Base-by-base conservation (phyloP, 805 yeast species). In the Pichia insulana region DNA sequence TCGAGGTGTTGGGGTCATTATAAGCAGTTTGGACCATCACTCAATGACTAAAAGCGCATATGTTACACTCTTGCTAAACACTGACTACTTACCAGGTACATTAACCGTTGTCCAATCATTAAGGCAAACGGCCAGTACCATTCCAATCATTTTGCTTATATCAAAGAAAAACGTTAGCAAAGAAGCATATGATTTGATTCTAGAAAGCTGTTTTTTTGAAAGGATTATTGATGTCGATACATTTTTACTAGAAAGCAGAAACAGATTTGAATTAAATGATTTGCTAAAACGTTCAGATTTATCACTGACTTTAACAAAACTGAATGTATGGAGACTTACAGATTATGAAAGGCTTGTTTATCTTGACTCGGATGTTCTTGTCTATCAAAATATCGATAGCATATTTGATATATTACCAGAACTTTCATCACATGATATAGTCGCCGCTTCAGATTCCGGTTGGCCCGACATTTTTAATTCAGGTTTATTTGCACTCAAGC, bases 391-490 rank as follows among this genome's bases (percentile, higher is more conserved):
- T 10, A 42, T 67, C 2, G 65, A 62, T 43, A 41, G 46, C 12
- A 39, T 64, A 16, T 58, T 64, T 41, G 44, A 43, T 4, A 12
- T n/a, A 53, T 57, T 19, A 48, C 19, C 33, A 48, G 53, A 12
- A 34, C 46, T 38, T 36, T 49, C 31, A 7, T 28, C 25, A n/a
- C 35, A 41, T 52, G 59, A 52, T 9, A 59, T 73, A 3, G 48
- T 65, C 31, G 89, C 92, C 0, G 67, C 80, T 13, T 83, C 94
- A 0, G 96, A 87, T 62, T 68, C 76, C n/a, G 95, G 95, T 12
- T 87, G 94, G 84, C 95, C 95, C 0, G 96, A 87, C 63, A 71
- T 82, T 53, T 87, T 87, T 67, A 86, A 87, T 60, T 75, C 88
- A 27, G 95, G 96, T 4, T 75, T 86, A 17, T 67, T 86, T 54